Evolutionary conservation across 371 early-diverging fungal species (phyloP), one percentile per base, ranked within the genome.

Genomic region (Batkoa obscura): DNA sequence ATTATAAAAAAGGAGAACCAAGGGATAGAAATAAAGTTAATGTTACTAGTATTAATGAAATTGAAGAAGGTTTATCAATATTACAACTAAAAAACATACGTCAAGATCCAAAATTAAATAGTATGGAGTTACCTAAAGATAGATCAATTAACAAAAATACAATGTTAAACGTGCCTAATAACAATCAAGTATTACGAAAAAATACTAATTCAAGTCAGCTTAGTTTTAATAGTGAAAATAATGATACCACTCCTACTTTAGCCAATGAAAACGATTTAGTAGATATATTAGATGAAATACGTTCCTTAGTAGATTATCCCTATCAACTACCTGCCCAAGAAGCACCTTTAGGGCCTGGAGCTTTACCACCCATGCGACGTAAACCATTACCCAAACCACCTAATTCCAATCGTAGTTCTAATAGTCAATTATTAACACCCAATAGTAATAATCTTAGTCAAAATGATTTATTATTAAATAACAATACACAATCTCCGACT

Each of bases 11-110:
- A 10, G 53, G 38, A 2, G 31, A 15, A 31, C 53, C 53, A 9
- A 35, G 53, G 8, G 15, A 10, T 12, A 8, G 41, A 41, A 50
- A 35, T 36, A 30, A 34, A 32, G 31, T 15, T 30, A 47, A 47
- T 32, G 31, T 15, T 32, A 30, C 13, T 13, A 35, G 13, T 32
- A 50, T 50, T 12, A 35, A 23, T 36, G 41, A 35, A 31, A 39
- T 53, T 30, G 53, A 53, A 39, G 53, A 53, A 53, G 53, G 53
- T 17, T 8, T 53, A 10, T 53, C 53, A 13, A 53, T 53, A 3
- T 10, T 53, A 31, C 39, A 36, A 10, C 38, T 53, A 17, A 53
- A 53, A 38, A 8, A 53, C 53, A 15, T 53, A 15, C 13, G 15
- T 9, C 36, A 39, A 6, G 38, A 53, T 15, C 53, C 53, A 13